A percentile compares a stretch with the other conserved stretches of the same genome.
phyloP scores from a whole-genome alignment of 768 basidiomycete species.

The Leccinum longicurvipes region DNA sequence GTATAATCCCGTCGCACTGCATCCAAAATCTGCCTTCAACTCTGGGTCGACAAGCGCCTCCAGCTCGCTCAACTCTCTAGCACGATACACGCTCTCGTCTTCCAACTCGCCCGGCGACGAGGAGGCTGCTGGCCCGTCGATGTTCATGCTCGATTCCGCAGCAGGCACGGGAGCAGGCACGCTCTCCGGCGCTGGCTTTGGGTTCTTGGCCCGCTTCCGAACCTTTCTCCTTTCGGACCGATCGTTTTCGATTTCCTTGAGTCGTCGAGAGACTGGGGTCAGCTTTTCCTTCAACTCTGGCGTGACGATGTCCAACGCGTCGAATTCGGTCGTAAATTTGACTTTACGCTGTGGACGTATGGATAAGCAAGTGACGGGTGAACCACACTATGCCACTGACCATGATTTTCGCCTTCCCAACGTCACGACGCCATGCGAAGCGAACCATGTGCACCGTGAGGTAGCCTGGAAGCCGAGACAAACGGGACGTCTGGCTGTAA shows the following conservation, averaged over 20 bases:
- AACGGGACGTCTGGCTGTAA: constrained; percentile 76
- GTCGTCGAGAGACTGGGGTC: constrained; percentile 62
- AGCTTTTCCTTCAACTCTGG: constrained; percentile 75
- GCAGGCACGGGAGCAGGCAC: constrained; percentile 20
- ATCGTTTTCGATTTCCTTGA: constrained; percentile 82
- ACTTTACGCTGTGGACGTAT: constrained; percentile 65
- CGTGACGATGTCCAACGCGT: constrained; percentile 77
- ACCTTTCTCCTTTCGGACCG: constrained; percentile 80
- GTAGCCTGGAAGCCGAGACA: constrained; percentile 82
- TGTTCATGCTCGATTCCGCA: constrained; percentile 35
- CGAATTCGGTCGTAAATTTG: constrained; percentile 88
- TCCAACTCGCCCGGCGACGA: constrained; percentile 40
- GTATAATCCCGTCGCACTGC: constrained; percentile 79
- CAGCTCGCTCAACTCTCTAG: constrained; percentile 64
- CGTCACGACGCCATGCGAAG: constrained; percentile 92
- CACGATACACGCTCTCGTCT: constrained; percentile 62
- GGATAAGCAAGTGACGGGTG: not conserved
- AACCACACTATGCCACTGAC: constrained; percentile 34
- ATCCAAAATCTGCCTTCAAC: constrained; percentile 65
- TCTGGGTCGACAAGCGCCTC: constrained; percentile 60
- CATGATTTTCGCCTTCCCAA: constrained; percentile 97
- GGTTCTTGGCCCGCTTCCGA: constrained; percentile 65
- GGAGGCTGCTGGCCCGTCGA: constrained; percentile 41
- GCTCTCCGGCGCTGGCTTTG: constrained; percentile 4
- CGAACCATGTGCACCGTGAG: constrained; percentile 94